Evolutionary conservation across 2,329 filamentous ascomycete genomes (phyloP), one percentile per base, ranked within the genome.

Genomic region (Colletotrichum noveboracense): DNA sequence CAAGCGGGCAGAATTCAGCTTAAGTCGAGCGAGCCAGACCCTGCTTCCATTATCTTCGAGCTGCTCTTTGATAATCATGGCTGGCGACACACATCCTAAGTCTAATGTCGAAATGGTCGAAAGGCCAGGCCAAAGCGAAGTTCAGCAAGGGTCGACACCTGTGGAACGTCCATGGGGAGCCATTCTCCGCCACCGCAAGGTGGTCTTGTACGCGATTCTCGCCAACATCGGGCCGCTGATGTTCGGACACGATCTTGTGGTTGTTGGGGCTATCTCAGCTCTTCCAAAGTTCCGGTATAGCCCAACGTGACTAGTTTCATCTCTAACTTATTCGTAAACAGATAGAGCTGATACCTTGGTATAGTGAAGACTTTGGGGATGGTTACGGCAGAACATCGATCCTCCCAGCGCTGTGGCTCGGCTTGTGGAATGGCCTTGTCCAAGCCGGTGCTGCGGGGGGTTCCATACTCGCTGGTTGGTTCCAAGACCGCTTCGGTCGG

Each of bases 201-300:
- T 70, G 28, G 48, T 70, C n/a, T 14, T 70, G 12, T 70, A 61
- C 7, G 66, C 60, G 43, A 56, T 55, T 1, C 8, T 70, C 14
- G 60, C 43, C 28, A 65, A 74, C 38, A 65, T 74, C 9, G 71
- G 65, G 6, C 65, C 71, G 16, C 65, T 69, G 13, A 64, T 69
- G 65, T 74, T 69, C 26, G 71, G 65, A 16, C 69, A 74, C 28
- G 65, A 69, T 26, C 16, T 71, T 14, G 69, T 71, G 38, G 30
- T 71, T 18, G 43, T 66, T 8, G 60, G 69, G 8, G 60, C 68
- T 4, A 64, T 70, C 13, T 64, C 68, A 28, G 68, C 68, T 18
- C 60, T 71, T 13, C 58, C 68, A 4, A 55, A 64, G 9, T 71
- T 71, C 24, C 68, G 60, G 68, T 71, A 61, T 8, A 32, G 26